Percentiles rank a stretch among this genome's conserved stretches.
phyloP scores from a whole-genome alignment of 345 rosid genomes.

The Boechera divaricarpa region DNA sequence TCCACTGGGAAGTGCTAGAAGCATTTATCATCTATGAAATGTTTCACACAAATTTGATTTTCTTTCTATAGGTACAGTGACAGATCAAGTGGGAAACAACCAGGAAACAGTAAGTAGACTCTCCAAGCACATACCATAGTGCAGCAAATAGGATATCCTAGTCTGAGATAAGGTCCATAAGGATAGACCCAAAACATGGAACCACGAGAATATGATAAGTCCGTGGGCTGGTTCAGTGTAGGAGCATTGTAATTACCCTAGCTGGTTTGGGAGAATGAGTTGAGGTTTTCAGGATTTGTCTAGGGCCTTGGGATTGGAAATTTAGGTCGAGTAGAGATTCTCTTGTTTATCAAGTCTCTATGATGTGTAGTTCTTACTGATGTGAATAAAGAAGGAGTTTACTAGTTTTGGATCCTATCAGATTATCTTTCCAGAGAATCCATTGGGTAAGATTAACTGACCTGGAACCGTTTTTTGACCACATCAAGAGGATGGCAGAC shows the following conservation, averaged over 20 bases:
- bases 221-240: background rate
- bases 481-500: conserved; percentile 99
- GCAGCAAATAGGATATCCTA: background rate
- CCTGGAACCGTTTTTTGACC: conserved; percentile 98
- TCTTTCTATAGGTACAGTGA: background rate
- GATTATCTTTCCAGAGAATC: conserved; percentile 11
- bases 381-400: background rate
- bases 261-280: background rate
- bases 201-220: conserved; percentile 1
- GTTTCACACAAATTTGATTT: background rate
- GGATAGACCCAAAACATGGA: background rate
- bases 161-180: background rate
- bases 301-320: background rate
- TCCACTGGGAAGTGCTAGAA: conserved; percentile 19
- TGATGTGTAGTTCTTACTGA: conserved; percentile 2
- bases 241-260: background rate
- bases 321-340: background rate
- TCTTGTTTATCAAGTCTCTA: background rate
- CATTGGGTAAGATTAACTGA: conserved; percentile 33
- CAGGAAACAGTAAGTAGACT: background rate
- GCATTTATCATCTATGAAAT: background rate
- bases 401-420: conserved; percentile 8
- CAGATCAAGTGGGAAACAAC: conserved; percentile 23
- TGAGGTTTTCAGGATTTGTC: no score
- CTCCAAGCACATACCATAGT: background rate